Percentiles rank a stretch among this genome's conserved stretches.
phyloP scores from a whole-genome alignment of 1,284 basidiomycete species.

The Athelia sp. region DNA sequence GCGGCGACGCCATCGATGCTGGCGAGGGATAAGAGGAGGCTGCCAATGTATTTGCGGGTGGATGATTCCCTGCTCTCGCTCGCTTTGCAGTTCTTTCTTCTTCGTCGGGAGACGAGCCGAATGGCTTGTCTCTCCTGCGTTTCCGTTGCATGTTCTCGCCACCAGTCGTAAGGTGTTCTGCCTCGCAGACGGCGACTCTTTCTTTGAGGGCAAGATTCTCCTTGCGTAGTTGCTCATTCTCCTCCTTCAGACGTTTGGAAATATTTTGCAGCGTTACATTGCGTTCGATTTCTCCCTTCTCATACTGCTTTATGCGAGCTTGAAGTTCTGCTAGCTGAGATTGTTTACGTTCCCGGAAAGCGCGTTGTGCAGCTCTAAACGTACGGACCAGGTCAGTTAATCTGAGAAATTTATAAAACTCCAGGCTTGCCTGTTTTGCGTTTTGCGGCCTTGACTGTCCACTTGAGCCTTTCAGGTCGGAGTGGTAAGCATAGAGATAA shows the following conservation, averaged over 20 bases:
- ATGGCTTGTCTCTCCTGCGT: conserved; percentile 44
- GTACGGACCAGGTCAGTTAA: conserved; percentile 6
- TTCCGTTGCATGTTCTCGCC: conserved; percentile 43
- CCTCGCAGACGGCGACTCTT: conserved; percentile 49
- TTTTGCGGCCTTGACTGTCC: conserved; percentile 60
- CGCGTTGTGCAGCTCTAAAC: conserved; percentile 82
- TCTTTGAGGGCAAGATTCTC: conserved; percentile 62
- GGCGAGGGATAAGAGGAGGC: conserved; percentile 11
- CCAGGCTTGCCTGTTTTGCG: conserved; percentile 72
- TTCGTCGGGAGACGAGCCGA: conserved; percentile 21
- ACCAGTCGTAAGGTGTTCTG: conserved; percentile 28
- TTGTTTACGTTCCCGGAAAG: conserved; percentile 88
- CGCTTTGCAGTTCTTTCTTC: conserved; percentile 42
- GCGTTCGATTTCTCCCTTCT: conserved; percentile 87
- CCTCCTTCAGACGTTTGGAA: conserved; percentile 83
- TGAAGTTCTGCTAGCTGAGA: conserved; percentile 88
- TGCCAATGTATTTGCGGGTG: not conserved
- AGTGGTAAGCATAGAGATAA: no score
- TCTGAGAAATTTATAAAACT: conserved; percentile 2
- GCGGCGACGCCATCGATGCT: conserved; percentile 15
- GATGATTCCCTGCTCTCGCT: conserved; percentile 18
- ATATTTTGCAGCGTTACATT: conserved; percentile 84
- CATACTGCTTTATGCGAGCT: conserved; percentile 80
- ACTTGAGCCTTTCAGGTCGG: conserved; percentile 20
- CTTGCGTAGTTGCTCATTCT: conserved; percentile 69